These are phyloP conservation scores for Diversispora eburnea DNA, from an alignment of 192 early-diverging fungal genomes.

Conservation along the genomic window DNA sequence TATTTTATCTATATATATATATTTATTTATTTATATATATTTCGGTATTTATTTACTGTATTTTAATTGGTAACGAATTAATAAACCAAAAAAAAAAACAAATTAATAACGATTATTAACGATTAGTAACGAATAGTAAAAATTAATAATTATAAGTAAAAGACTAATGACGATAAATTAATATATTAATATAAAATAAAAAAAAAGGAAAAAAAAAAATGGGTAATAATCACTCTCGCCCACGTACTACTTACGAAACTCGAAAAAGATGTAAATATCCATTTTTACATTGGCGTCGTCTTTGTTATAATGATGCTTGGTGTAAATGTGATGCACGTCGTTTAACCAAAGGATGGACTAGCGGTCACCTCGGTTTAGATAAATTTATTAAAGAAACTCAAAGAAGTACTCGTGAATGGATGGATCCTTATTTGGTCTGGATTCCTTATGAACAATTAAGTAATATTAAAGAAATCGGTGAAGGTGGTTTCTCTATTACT, in stretches of 20 bases:
- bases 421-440: slow-evolving; percentile 20
- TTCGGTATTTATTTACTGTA: too few relatives aligned
- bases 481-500: slow-evolving; percentile 16
- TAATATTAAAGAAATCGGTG: slow-evolving; percentile 19
- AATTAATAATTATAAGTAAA: too few relatives aligned
- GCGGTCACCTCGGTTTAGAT: slow-evolving; percentile 3
- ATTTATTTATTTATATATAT: too few relatives aligned
- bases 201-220: not conserved
- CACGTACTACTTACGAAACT: not conserved
- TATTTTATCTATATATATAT: too few relatives aligned
- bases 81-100: too few relatives aligned
- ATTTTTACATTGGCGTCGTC: slow-evolving; percentile 10
- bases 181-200: too few relatives aligned
- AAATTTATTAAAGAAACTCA: slow-evolving; percentile 14
- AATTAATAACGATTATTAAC: too few relatives aligned
- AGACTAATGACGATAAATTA: too few relatives aligned
- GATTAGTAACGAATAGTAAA: too few relatives aligned
- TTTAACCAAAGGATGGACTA: slow-evolving; percentile 5
- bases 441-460: slow-evolving; percentile 8
- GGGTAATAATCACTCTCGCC: not conserved
- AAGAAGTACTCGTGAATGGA: not conserved
- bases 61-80: too few relatives aligned
- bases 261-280: slow-evolving; percentile 8
- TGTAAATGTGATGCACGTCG: slow-evolving; percentile 3
- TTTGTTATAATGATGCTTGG: not conserved